These are phyloP conservation scores for Pyricularia grisea DNA, from an alignment of 2,329 filamentous ascomycete species.

Conservation along the genomic window DNA sequence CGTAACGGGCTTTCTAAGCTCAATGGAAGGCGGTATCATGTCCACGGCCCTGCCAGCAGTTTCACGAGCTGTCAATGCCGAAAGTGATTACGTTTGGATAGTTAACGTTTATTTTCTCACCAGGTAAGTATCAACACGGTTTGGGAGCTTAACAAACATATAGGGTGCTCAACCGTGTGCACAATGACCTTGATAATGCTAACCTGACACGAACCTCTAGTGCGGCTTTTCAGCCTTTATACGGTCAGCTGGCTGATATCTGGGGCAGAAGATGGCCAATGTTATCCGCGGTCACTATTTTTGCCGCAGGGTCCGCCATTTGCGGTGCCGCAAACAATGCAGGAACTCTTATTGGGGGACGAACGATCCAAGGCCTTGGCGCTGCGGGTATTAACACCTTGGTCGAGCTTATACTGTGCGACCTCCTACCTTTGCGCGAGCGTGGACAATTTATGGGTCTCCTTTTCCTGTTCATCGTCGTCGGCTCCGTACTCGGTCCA, in stretches of 20 bases:
- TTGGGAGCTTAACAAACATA: background rate
- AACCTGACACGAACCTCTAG: constrained; percentile 5
- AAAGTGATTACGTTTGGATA: constrained; percentile 16
- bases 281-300: background rate
- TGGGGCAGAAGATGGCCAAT: constrained; percentile 6
- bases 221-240: constrained; percentile 36
- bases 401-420: constrained; percentile 16
- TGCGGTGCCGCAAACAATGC: constrained; percentile 34
- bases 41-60: constrained; percentile 20
- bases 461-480: constrained; percentile 36
- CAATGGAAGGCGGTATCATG: constrained; percentile 18
- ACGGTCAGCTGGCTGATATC: constrained; percentile 28
- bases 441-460: constrained; percentile 27
- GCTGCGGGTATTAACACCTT: constrained; percentile 24
- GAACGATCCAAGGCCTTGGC: constrained; percentile 38
- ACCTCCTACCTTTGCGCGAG: constrained; percentile 13
- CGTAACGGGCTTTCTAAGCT: constrained; percentile 15
- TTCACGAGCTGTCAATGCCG: constrained; percentile 11
- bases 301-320: constrained; percentile 26
- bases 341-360: constrained; percentile 37
- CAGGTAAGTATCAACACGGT: constrained; percentile 8
- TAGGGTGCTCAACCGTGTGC: background rate
- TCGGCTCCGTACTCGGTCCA: constrained; percentile 39
- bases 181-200: background rate
- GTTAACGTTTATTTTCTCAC: constrained; percentile 16